These are phyloP conservation scores for Clavispora phyllophila DNA, from an alignment of 805 yeast genomes.

Conservation along the genomic window DNA sequence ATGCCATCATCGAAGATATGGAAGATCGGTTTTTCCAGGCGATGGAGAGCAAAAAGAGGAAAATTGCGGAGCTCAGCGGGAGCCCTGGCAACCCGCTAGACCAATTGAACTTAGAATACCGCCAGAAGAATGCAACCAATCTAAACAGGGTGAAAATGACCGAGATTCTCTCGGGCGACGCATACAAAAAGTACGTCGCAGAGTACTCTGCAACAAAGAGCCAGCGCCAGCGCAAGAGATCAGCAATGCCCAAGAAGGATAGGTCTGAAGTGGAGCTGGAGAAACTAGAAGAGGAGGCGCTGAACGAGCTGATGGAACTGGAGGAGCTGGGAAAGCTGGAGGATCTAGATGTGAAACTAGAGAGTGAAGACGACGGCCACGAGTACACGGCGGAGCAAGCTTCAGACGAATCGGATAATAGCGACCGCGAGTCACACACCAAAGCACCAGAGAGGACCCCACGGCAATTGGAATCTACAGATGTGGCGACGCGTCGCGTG, in stretches of 20 bases:
- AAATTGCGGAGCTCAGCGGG: constrained; percentile 13
- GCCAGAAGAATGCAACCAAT: constrained; percentile 9
- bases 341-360: too few relatives aligned
- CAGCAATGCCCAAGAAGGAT: constrained; percentile 1
- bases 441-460: too few relatives aligned
- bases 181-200: constrained; percentile 4
- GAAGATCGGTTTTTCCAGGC: constrained; percentile 17
- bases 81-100: constrained; percentile 4
- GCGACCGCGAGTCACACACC: neutral
- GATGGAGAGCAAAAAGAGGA: constrained; percentile 9
- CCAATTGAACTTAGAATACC: constrained; percentile 8
- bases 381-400: too few relatives aligned
- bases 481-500: too few relatives aligned
- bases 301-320: too few relatives aligned
- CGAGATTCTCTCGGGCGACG: constrained; percentile 10
- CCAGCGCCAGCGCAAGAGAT: neutral
- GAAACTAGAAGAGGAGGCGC: neutral
- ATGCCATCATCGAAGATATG: constrained; percentile 10
- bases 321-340: too few relatives aligned
- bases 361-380: too few relatives aligned
- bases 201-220: neutral
- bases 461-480: too few relatives aligned
- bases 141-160: constrained; percentile 13
- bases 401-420: neutral
- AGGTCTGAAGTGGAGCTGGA: constrained; percentile 1